These are phyloP conservation scores for Salix koriyanagi DNA, from an alignment of 345 rosid species.

Conservation along the genomic window DNA sequence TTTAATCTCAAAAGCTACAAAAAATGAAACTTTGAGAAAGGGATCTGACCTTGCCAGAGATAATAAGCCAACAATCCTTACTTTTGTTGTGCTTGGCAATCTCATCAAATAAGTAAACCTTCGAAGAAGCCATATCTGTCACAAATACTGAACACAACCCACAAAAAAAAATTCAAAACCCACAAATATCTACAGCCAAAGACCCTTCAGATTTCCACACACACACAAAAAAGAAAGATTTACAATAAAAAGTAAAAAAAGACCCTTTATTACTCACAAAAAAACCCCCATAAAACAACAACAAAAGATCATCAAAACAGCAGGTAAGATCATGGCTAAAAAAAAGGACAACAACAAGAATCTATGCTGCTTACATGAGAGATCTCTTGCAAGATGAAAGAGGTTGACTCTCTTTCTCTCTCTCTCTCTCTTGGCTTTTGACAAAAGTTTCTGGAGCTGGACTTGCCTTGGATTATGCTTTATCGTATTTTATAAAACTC, in stretches of 20 bases:
- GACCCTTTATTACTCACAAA: neutral
- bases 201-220: neutral
- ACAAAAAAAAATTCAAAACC: slow-evolving; percentile 4
- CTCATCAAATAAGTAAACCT: slow-evolving; percentile 60
- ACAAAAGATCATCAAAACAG: neutral
- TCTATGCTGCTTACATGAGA: neutral
- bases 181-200: neutral
- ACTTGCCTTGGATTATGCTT: neutral
- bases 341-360: neutral
- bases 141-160: slow-evolving; percentile 27
- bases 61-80: slow-evolving; percentile 92
- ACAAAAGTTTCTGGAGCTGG: neutral
- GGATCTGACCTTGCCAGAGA: slow-evolving; percentile 82
- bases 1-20: neutral
- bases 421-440: neutral
- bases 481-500: neutral
- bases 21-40: neutral
- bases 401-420: neutral
- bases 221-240: neutral
- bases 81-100: slow-evolving; percentile 70
- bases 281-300: neutral
- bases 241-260: neutral
- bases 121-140: slow-evolving; percentile 59
- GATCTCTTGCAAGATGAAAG: neutral
- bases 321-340: neutral